Conservation (phyloP, 1,284 basidiomycete genomes). For the Ceratobasidium sp. region DNA sequence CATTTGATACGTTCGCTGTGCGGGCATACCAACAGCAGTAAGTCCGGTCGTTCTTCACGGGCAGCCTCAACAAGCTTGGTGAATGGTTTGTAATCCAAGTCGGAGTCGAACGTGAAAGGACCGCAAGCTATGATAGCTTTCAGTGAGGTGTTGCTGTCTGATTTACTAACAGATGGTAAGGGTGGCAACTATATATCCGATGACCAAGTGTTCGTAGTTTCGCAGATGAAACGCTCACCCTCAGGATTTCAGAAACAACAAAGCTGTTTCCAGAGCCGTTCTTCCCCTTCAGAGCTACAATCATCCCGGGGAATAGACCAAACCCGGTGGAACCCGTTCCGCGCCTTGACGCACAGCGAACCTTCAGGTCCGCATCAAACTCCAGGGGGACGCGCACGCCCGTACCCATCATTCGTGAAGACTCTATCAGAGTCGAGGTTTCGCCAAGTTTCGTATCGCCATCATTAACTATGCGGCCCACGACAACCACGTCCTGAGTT, state of each 20-base stretch:
- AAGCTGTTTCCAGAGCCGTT: conserved; percentile 93
- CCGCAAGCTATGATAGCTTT: conserved; percentile 71
- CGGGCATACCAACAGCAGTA: conserved; percentile 77
- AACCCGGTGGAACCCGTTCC: conserved; percentile 69
- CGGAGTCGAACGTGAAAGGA: conserved; percentile 81
- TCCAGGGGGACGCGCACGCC: conserved; percentile 77
- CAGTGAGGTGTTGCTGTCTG: conserved; percentile 55
- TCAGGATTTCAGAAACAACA: conserved; percentile 82
- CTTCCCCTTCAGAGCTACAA: conserved; percentile 87
- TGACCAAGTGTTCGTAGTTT: conserved; percentile 12
- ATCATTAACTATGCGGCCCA: conserved; percentile 85
- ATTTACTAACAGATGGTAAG: conserved; percentile 54
- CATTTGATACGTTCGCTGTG: neutral
- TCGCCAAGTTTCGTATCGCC: conserved; percentile 80
- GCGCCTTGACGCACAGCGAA: conserved; percentile 67
- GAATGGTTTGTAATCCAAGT: conserved; percentile 81
- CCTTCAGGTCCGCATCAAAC: conserved; percentile 72
- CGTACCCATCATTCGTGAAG: conserved; percentile 79
- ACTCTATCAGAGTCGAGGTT: conserved; percentile 78
- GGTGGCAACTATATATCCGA: conserved; percentile 55
- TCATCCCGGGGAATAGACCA: conserved; percentile 89
- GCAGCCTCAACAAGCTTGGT: conserved; percentile 67
- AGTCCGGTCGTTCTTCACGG: conserved; percentile 73
- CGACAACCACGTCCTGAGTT: conserved; percentile 74
- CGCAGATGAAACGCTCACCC: conserved; percentile 61